Percentiles rank a stretch among this genome's conserved stretches.
Conservation (phyloP, 352 stramenopile species). For the Phytophthora macrochlamydospora region DNA sequence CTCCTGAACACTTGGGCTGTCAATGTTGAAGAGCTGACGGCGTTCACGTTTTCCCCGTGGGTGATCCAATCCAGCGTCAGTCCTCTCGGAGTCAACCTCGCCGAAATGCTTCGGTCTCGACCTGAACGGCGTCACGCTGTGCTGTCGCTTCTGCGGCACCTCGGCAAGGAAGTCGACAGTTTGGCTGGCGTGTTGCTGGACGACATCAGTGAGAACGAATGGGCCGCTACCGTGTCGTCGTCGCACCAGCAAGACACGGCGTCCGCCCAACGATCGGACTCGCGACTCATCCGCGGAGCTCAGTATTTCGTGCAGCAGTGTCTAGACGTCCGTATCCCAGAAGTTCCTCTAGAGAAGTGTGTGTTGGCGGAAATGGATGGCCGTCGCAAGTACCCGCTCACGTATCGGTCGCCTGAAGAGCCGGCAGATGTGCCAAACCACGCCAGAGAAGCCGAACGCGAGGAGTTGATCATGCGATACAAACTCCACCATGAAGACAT, state of each 20-base stretch:
- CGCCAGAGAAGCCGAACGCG: conserved; percentile 34
- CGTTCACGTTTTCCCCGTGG: conserved; percentile 37
- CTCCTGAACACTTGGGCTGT: conserved; percentile 58
- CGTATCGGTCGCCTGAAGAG: conserved; percentile 38
- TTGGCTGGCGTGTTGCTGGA: conserved; percentile 26
- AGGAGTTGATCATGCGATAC: conserved; percentile 35
- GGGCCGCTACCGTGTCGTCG: conserved; percentile 30
- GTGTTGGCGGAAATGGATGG: conserved; percentile 49
- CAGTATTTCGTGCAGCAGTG: conserved; percentile 63
- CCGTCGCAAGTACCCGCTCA: conserved; percentile 39
- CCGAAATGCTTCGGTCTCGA: conserved; percentile 38
- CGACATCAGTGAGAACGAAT: conserved; percentile 42
- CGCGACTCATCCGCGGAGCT: conserved; percentile 18
- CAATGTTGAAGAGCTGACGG: conserved; percentile 38
- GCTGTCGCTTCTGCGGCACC: conserved; percentile 35
- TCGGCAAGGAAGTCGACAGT: conserved; percentile 28
- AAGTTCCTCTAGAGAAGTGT: conserved; percentile 44
- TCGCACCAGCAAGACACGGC: not conserved
- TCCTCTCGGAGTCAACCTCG: conserved; percentile 47
- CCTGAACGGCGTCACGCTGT: conserved; percentile 34
- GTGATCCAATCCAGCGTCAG: conserved; percentile 41
- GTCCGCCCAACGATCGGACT: conserved; percentile 12
- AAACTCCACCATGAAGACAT: conserved; percentile 21
- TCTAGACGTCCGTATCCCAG: conserved; percentile 47
- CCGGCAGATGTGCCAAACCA: conserved; percentile 20